Conservation (phyloP, 163 green algal genomes). For the Scenedesmus sp. region DNA sequence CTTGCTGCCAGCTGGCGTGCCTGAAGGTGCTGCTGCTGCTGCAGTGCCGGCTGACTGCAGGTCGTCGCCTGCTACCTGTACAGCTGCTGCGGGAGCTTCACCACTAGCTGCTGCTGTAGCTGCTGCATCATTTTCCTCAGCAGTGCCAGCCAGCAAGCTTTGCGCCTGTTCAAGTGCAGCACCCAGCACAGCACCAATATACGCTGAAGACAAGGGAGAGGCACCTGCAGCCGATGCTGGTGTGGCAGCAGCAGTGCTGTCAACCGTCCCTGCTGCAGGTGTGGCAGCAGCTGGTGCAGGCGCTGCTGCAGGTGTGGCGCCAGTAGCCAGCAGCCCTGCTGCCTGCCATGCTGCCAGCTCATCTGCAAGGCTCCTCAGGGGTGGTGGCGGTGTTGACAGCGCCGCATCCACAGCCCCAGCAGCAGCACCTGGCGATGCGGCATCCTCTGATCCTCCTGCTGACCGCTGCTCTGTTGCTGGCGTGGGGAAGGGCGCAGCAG, state of each 20-base stretch:
- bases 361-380: constrained; percentile 39
- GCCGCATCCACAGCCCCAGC: not conserved
- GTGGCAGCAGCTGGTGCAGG: not conserved
- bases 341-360: constrained; percentile 47
- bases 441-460: no score
- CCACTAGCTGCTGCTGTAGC: not conserved
- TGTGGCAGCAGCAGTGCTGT: not conserved
- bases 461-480: not conserved
- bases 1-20: not conserved
- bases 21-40: not conserved
- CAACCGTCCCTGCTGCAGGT: not conserved
- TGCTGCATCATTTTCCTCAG: not conserved
- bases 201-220: not conserved
- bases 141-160: constrained; percentile 12
- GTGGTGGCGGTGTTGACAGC: constrained; percentile 39
- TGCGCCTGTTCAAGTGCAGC: constrained; percentile 45
- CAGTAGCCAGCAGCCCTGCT: not conserved
- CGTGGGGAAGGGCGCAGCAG: not conserved
- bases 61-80: not conserved
- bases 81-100: not conserved
- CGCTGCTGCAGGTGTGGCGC: constrained; percentile 3
- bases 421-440: not conserved
- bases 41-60: not conserved
- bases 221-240: not conserved
- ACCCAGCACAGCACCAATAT: constrained; percentile 27